Conservation (phyloP, 192 early-diverging fungal genomes). For the Phycomyces nitens region DNA sequence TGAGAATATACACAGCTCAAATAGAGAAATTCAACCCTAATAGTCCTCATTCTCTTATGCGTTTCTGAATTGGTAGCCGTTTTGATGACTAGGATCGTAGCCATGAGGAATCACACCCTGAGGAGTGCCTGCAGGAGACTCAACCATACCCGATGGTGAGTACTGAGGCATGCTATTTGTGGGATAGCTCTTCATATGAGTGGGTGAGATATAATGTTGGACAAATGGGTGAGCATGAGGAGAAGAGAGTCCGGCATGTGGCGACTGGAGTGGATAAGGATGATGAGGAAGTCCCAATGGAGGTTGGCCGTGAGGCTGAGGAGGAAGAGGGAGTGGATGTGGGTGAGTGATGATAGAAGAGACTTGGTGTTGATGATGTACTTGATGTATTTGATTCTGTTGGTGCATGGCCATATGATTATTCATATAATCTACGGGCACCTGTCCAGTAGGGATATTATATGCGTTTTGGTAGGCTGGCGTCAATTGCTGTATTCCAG, state of each 20-base stretch:
- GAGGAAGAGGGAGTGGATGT: background rate
- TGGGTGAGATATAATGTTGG: background rate
- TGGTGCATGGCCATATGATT: background rate
- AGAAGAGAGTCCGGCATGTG: background rate
- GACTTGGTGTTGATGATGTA: background rate
- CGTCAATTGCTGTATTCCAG: background rate
- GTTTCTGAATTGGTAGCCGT: too few relatives aligned
- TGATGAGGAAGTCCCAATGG: background rate
- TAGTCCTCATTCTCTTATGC: too few relatives aligned
- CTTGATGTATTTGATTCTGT: background rate
- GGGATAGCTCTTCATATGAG: conserved; percentile 18
- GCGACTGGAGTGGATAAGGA: conserved; percentile 6
- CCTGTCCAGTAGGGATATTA: too few relatives aligned
- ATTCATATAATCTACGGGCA: too few relatives aligned
- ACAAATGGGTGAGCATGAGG: conserved; percentile 9
- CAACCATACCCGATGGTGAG: conserved; percentile 20
- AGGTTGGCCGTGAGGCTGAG: background rate
- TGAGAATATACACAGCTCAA: too few relatives aligned
- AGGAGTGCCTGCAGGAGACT: background rate
- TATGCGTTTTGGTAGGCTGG: too few relatives aligned
- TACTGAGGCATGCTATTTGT: conserved; percentile 3
- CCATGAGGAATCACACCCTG: background rate
- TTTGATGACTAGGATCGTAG: too few relatives aligned
- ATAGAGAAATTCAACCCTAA: too few relatives aligned
- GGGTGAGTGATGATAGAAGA: background rate